Evolutionary conservation across 2,329 filamentous ascomycete genomes (phyloP).

Genomic region (Leptosphaerulina australis): DNA sequence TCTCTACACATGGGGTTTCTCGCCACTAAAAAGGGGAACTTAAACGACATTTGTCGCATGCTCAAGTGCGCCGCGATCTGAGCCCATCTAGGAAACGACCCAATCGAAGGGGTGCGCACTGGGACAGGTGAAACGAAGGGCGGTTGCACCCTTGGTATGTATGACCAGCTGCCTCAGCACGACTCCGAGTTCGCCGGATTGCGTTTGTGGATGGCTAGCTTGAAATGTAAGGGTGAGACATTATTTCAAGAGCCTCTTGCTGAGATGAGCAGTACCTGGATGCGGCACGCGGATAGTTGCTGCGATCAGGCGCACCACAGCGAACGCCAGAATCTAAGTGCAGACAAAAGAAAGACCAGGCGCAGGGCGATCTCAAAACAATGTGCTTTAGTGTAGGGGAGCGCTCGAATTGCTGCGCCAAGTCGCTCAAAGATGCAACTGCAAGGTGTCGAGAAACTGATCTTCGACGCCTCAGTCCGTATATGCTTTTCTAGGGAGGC

Average conservation of each 20-base stretch:
- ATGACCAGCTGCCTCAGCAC: slow-evolving; percentile 24
- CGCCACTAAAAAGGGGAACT: no score
- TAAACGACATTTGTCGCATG: slow-evolving; percentile 18
- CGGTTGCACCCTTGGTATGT: slow-evolving; percentile 24
- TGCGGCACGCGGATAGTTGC: not conserved
- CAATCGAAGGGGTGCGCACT: slow-evolving; percentile 27
- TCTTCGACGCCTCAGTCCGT: not conserved
- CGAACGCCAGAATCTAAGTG: not conserved
- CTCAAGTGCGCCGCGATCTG: slow-evolving; percentile 22
- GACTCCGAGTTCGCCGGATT: slow-evolving; percentile 17
- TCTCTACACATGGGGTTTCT: no score
- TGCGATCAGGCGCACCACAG: not conserved
- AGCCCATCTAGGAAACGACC: slow-evolving; percentile 19
- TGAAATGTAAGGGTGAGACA: slow-evolving; percentile 13
- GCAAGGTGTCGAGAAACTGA: slow-evolving; percentile 1
- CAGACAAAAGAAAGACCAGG: not conserved
- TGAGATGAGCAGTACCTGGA: not conserved
- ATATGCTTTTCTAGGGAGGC: slow-evolving; percentile 8
- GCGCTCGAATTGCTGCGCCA: not conserved
- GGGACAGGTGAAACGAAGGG: slow-evolving; percentile 29
- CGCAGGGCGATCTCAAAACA: not conserved
- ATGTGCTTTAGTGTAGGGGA: not conserved
- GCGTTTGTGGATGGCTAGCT: slow-evolving; percentile 18
- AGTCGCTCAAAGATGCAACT: slow-evolving; percentile 3
- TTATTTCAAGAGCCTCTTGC: slow-evolving; percentile 1